phyloP scores from a whole-genome alignment of 1,139 yeast genomes.

The Yamadazyma membranifaciens region DNA sequence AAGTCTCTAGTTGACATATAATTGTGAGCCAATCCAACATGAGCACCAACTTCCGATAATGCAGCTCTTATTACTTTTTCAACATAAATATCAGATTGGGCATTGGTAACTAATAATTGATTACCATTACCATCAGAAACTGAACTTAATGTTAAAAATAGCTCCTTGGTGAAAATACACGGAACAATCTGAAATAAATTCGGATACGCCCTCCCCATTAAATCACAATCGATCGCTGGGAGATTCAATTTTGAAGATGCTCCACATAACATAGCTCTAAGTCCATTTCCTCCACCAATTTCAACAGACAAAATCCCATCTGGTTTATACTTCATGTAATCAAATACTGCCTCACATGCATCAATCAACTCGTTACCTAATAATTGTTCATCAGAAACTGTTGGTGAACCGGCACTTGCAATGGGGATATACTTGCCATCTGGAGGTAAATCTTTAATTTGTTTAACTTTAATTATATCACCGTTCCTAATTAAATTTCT shows the following conservation, averaged over 20 bases:
- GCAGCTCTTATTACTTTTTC: slow-evolving; percentile 43
- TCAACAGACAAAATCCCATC: slow-evolving; percentile 35
- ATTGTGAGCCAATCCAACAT: slow-evolving; percentile 36
- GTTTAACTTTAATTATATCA: slow-evolving; percentile 29
- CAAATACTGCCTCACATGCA: slow-evolving; percentile 27
- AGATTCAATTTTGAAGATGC: slow-evolving; percentile 19
- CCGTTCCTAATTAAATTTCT: slow-evolving; percentile 33
- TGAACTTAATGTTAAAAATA: slow-evolving; percentile 31
- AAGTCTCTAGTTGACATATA: slow-evolving; percentile 26
- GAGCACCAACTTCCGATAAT: slow-evolving; percentile 35
- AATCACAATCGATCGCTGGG: slow-evolving; percentile 39
- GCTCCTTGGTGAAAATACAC: slow-evolving; percentile 15
- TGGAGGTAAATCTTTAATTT: slow-evolving; percentile 23
- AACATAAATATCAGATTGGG: slow-evolving; percentile 28
- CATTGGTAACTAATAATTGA: slow-evolving; percentile 31
- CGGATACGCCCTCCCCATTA: slow-evolving; percentile 47
- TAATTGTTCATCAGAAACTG: slow-evolving; percentile 43
- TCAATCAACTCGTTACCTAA: slow-evolving; percentile 33
- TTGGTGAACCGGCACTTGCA: slow-evolving; percentile 47
- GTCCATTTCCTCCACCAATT: slow-evolving; percentile 48
- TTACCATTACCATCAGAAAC: slow-evolving; percentile 48
- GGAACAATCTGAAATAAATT: slow-evolving; percentile 41
- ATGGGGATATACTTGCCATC: slow-evolving; percentile 33
- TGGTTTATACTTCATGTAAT: slow-evolving; percentile 20
- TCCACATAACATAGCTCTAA: slow-evolving; percentile 24